These are phyloP conservation scores for Clonostachys rhizophaga DNA, from an alignment of 2,329 filamentous ascomycete species.

Conservation along the genomic window DNA sequence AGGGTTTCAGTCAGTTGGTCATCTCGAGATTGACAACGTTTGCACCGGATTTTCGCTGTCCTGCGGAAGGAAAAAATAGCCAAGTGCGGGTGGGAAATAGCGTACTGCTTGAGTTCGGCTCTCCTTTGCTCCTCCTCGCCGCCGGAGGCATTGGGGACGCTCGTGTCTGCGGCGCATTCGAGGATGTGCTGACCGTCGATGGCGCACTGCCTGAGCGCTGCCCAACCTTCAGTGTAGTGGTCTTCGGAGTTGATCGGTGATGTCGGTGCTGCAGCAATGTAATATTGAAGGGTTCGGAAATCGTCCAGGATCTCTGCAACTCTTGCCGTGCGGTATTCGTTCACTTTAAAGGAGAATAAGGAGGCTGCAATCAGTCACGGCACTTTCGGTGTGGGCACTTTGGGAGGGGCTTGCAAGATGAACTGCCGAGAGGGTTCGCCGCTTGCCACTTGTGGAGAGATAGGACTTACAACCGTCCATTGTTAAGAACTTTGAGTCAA, in stretches of 20 bases:
- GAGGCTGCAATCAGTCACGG: neutral
- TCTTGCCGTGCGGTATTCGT: constrained; percentile 52
- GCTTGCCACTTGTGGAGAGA: too few relatives aligned
- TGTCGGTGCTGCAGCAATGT: constrained; percentile 52
- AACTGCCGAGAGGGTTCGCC: too few relatives aligned
- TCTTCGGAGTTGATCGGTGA: constrained; percentile 52
- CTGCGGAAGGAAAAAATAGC: neutral
- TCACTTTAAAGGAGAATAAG: constrained; percentile 35
- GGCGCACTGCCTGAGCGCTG: constrained; percentile 55
- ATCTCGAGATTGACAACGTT: too few relatives aligned
- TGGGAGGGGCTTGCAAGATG: too few relatives aligned
- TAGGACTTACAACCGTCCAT: too few relatives aligned
- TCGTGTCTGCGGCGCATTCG: constrained; percentile 58
- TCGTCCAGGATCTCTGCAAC: constrained; percentile 59
- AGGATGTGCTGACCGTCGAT: constrained; percentile 61
- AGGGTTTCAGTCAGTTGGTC: neutral
- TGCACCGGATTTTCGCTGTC: neutral
- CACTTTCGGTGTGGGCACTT: too few relatives aligned
- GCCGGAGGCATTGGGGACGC: constrained; percentile 46
- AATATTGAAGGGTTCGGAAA: constrained; percentile 58
- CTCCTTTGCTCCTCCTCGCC: constrained; percentile 56
- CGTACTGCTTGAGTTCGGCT: constrained; percentile 57
- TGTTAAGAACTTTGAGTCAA: too few relatives aligned
- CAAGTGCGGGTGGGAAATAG: neutral
- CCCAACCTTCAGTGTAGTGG: constrained; percentile 61